Evolutionary conservation across 2,329 filamentous ascomycete genomes (phyloP), one percentile per base, ranked within the genome.

Genomic region (Fonsecaea erecta): DNA sequence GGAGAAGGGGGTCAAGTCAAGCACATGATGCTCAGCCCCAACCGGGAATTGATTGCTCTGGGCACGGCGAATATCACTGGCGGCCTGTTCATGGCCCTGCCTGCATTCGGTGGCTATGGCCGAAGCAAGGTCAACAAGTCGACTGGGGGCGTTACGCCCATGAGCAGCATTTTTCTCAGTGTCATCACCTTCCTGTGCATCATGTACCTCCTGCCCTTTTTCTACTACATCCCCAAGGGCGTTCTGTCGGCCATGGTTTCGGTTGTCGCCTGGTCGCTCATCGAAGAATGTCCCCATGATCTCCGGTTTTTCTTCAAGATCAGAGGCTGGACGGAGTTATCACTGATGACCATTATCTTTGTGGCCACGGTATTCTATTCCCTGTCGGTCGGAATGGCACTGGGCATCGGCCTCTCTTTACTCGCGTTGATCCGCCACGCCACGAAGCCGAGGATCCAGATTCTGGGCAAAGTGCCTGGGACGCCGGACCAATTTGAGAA

Each of bases 161-260:
- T 98, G 90, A 95, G 91, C 78, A 96, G 91, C 68, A 86, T 99
- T 40, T 87, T 98, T 56, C 79, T 99, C 62, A 93, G 90, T 67
- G 70, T 93, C 48, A 90, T 98, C 72, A 92, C 94, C 0, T 80
- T 97, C 24, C 78, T 96, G 54, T 92, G 89, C 73, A 89, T 96
- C 53, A 75, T 92, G 46, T 95, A 92, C 74, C 81, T 98, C 52
- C 80, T 98, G 30, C 93, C 94, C 0, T 96, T 93, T 76, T 94
- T 99, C 72, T 96, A 96, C 80, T 98, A 93, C 75, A 85, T 99
- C 53, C 95, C 95, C n/a, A 97, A 97, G 90, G 92, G 92, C 3
- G 93, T 98, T 0, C 85, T 99, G 21, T 96, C 89, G 18, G 86
- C 94, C 18, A 95, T 98, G 87, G 96, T 99, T 66, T 93, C 91